Evolutionary conservation across 768 basidiomycete species (phyloP).

Genomic region (Pulveroboletus sp.): DNA sequence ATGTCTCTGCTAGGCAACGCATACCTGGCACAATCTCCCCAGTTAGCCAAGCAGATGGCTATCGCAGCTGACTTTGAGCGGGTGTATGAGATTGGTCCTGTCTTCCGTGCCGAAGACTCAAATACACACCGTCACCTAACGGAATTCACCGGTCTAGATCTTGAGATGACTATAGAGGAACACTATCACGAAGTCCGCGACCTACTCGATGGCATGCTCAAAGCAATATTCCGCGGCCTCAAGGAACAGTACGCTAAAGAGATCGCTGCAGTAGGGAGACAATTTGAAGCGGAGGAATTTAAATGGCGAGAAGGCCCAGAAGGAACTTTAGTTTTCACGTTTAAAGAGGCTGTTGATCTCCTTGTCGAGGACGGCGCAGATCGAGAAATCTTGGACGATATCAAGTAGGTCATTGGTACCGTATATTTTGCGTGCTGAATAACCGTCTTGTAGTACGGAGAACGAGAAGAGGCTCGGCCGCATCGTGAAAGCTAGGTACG

Average conservation of each 20-base stretch:
- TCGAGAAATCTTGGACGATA: constrained; percentile 78
- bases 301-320: constrained; percentile 69
- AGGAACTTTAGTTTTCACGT: constrained; percentile 80
- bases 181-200: constrained; percentile 99
- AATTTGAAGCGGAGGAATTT: constrained; percentile 96
- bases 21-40: constrained; percentile 94
- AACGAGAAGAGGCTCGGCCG: constrained; percentile 93
- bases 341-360: constrained; percentile 83
- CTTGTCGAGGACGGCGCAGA: constrained; percentile 82
- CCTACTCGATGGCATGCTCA: constrained; percentile 80
- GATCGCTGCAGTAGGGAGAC: constrained; percentile 73
- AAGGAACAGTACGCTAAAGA: constrained; percentile 73
- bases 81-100: constrained; percentile 94
- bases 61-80: constrained; percentile 98
- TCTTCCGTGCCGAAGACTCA: constrained; percentile 96
- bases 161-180: constrained; percentile 98
- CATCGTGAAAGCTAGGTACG: constrained; percentile 87
- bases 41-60: constrained; percentile 98
- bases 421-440: not conserved
- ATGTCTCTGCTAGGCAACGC: constrained; percentile 58
- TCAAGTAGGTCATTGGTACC: constrained; percentile 53
- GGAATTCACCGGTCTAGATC: constrained; percentile 97
- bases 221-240: constrained; percentile 81
- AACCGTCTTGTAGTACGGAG: constrained; percentile 62
- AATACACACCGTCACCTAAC: constrained; percentile 98